These are phyloP conservation scores for Pestalotiopsis sp. DNA, from an alignment of 2,329 filamentous ascomycete species.

Conservation along the genomic window DNA sequence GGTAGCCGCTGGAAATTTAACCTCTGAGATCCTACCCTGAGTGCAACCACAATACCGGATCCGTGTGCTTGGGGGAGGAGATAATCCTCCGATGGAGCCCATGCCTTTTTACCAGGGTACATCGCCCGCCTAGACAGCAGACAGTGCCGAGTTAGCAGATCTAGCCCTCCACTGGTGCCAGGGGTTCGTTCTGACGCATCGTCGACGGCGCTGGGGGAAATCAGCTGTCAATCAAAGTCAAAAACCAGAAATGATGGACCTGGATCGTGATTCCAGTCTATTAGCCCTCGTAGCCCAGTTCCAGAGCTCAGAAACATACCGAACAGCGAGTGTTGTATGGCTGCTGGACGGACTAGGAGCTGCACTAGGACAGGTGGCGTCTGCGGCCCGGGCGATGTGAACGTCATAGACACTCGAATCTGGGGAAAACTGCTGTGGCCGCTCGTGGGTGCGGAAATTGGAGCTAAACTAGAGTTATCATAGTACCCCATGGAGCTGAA, in stretches of 20 bases:
- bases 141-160: background rate
- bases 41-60: background rate
- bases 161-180: background rate
- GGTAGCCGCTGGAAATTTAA: background rate
- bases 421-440: background rate
- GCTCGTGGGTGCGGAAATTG: conserved; percentile 2
- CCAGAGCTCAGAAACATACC: background rate
- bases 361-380: conserved; percentile 2
- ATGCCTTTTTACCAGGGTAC: background rate
- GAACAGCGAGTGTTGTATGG: background rate
- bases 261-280: background rate
- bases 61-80: background rate
- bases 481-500: background rate
- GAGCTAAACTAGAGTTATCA: conserved; percentile 3
- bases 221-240: background rate
- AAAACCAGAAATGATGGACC: background rate
- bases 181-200: background rate
- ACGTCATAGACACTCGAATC: conserved; percentile 12
- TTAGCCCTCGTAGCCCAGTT: background rate
- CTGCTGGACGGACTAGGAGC: background rate
- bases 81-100: background rate
- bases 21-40: background rate
- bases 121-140: background rate
- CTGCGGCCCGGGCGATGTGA: conserved; percentile 4
- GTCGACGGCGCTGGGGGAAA: background rate